Evolutionary conservation across 495 filamentous ascomycete genomes (phyloP).

Genomic region (Durotheca rogersii): DNA sequence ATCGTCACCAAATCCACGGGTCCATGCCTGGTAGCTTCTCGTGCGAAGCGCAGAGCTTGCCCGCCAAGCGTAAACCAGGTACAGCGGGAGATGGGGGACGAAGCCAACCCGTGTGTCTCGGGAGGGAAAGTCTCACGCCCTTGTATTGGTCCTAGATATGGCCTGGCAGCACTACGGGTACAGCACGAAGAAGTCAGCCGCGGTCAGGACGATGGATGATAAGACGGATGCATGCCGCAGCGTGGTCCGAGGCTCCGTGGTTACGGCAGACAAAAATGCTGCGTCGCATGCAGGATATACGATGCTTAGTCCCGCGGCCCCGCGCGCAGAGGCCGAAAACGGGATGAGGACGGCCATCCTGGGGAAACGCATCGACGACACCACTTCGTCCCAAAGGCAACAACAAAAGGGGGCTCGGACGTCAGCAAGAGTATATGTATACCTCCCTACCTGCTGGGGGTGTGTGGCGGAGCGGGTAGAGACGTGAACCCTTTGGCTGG

Average conservation of each 20-base stretch:
- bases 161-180: slow-evolving; percentile 21
- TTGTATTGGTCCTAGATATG: slow-evolving; percentile 14
- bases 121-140: slow-evolving; percentile 19
- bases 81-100: slow-evolving; percentile 13
- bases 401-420: too few relatives aligned
- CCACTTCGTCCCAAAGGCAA: too few relatives aligned
- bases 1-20: slow-evolving; percentile 22
- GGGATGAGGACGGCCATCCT: not conserved
- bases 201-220: slow-evolving; percentile 2
- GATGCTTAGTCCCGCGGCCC: slow-evolving; percentile 26
- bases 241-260: slow-evolving; percentile 9
- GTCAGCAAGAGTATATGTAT: too few relatives aligned
- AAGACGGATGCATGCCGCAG: slow-evolving; percentile 13
- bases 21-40: slow-evolving; percentile 6
- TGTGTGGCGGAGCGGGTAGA: slow-evolving; percentile 15
- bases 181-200: slow-evolving; percentile 10
- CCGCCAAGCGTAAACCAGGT: slow-evolving; percentile 2
- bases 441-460: too few relatives aligned
- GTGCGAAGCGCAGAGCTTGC: slow-evolving; percentile 7
- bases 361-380: not conserved
- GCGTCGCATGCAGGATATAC: slow-evolving; percentile 23
- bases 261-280: slow-evolving; percentile 26
- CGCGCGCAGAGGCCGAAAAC: slow-evolving; percentile 16
- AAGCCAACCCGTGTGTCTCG: slow-evolving; percentile 28
- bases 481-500: slow-evolving; percentile 20